Conservation (phyloP, 495 filamentous ascomycete genomes). For the Bryoglossum gracile region DNA sequence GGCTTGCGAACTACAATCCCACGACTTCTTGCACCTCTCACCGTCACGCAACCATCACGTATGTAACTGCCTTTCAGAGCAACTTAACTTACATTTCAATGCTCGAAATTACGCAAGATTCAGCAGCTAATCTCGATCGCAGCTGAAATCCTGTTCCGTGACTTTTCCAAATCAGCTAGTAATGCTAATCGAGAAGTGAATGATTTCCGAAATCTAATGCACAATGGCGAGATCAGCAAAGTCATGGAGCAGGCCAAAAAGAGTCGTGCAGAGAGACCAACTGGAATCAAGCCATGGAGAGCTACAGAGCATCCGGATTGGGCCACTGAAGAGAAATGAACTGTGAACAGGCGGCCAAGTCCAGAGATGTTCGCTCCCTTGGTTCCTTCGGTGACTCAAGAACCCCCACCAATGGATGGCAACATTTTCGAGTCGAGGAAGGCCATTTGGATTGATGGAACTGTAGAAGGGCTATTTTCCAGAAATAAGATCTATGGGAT, state of each 20-base stretch:
- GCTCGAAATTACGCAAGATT: neutral
- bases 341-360: too few species aligned
- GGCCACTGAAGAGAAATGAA: slow-evolving; percentile 25
- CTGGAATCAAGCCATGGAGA: slow-evolving; percentile 43
- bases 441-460: too few species aligned
- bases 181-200: slow-evolving; percentile 35
- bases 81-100: neutral
- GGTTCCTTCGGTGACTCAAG: too few species aligned
- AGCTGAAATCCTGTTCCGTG: slow-evolving; percentile 35
- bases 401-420: too few species aligned
- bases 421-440: too few species aligned
- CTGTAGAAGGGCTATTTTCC: too few species aligned
- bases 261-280: slow-evolving; percentile 38
- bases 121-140: neutral
- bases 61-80: slow-evolving; percentile 11
- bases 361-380: too few species aligned
- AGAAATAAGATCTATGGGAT: too few species aligned
- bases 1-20: slow-evolving; percentile 38
- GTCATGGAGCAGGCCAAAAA: slow-evolving; percentile 34
- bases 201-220: slow-evolving; percentile 34
- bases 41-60: slow-evolving; percentile 32
- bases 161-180: slow-evolving; percentile 32
- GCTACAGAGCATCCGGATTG: slow-evolving; percentile 43
- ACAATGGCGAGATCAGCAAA: slow-evolving; percentile 33
- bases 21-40: slow-evolving; percentile 38